Percentiles rank a stretch among this genome's conserved stretches.
These are phyloP conservation scores for Licmophora abbreviata DNA, from an alignment of 108 stramenopile genomes.

Conservation along the genomic window DNA sequence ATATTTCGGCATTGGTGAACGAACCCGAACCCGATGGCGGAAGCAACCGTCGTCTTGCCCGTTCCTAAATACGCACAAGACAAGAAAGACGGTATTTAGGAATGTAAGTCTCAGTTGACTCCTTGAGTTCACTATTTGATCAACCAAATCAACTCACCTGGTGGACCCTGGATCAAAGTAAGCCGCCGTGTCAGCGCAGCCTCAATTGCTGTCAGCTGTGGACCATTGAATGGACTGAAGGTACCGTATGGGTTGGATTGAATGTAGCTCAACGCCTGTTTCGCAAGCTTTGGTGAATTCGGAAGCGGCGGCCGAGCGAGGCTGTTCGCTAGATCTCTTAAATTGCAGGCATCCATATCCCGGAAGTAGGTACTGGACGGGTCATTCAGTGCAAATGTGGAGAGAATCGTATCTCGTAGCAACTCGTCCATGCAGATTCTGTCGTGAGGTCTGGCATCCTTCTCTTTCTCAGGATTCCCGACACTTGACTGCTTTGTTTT, in stretches of 20 bases:
- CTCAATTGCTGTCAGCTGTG: conserved; percentile 68
- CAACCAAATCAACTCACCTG: conserved; percentile 30
- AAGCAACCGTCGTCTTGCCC: conserved; percentile 68
- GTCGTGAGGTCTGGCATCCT: conserved; percentile 12
- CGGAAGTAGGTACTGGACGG: conserved; percentile 26
- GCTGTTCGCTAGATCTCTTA: conserved; percentile 47
- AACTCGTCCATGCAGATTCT: conserved; percentile 68
- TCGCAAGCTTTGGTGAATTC: conserved; percentile 46
- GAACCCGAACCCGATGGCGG: conserved; percentile 79
- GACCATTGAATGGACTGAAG: conserved; percentile 62
- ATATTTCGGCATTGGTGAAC: conserved; percentile 70
- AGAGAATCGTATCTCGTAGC: conserved; percentile 60
- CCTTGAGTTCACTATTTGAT: conserved; percentile 1
- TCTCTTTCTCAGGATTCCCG: background rate
- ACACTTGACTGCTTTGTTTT: conserved; percentile 11
- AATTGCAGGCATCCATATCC: conserved; percentile 28
- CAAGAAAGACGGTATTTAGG: background rate
- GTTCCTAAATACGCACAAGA: conserved; percentile 15
- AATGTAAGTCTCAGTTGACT: conserved; percentile 1
- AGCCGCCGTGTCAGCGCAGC: conserved; percentile 73
- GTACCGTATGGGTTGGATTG: conserved; percentile 39
- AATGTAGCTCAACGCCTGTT: conserved; percentile 56
- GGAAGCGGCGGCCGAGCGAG: conserved; percentile 67
- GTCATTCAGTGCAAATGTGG: conserved; percentile 59
- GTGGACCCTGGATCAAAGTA: conserved; percentile 80